phyloP scores from a whole-genome alignment of 805 yeast species.

The Pichia eremophila region DNA sequence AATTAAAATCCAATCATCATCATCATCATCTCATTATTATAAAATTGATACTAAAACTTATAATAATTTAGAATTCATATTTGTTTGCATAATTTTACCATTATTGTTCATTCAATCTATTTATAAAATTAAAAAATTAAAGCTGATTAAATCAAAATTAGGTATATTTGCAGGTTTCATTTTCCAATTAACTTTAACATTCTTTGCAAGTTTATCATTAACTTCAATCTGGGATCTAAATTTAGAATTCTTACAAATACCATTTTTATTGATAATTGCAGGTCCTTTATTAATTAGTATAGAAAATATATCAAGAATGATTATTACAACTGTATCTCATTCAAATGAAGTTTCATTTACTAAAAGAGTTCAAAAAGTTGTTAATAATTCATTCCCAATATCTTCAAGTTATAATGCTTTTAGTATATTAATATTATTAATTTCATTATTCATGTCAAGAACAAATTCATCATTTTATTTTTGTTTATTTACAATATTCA shows the following conservation, averaged over 20 bases:
- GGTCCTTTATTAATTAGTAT: slow-evolving; percentile 33
- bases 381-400: slow-evolving; percentile 2
- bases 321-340: slow-evolving; percentile 30
- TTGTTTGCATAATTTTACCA: slow-evolving; percentile 12
- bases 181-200: slow-evolving; percentile 31
- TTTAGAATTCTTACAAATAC: slow-evolving; percentile 29
- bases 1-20: too few relatives aligned
- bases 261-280: slow-evolving; percentile 33
- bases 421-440: neutral
- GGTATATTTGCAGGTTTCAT: slow-evolving; percentile 37
- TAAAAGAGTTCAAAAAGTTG: slow-evolving; percentile 8
- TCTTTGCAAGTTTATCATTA: slow-evolving; percentile 34
- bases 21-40: neutral
- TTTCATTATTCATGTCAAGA: neutral
- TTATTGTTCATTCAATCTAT: slow-evolving; percentile 27
- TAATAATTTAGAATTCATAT: neutral
- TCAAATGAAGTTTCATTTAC: slow-evolving; percentile 35
- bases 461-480: slow-evolving; percentile 21
- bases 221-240: slow-evolving; percentile 29
- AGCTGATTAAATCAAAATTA: slow-evolving; percentile 26
- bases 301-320: slow-evolving; percentile 40
- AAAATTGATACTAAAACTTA: neutral
- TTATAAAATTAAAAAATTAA: slow-evolving; percentile 32
- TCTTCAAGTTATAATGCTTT: slow-evolving; percentile 2
- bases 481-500: slow-evolving; percentile 36